Evolutionary conservation across 2,329 filamentous ascomycete genomes (phyloP), one percentile per base, ranked within the genome.

Genomic region (Aspergillus sp.): DNA sequence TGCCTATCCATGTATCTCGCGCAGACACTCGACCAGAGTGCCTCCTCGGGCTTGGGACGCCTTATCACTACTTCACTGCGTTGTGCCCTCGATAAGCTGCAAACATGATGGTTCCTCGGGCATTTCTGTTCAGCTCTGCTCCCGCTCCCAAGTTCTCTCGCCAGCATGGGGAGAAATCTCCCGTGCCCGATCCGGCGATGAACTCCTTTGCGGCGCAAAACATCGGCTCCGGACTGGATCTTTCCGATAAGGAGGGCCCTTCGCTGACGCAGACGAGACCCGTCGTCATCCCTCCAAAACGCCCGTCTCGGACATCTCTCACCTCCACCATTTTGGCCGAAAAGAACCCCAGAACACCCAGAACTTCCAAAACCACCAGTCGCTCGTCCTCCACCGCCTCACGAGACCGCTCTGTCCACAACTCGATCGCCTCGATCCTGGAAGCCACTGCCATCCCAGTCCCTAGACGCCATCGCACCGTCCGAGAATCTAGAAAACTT

Each of bases 371-470:
- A 59, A 62, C 49, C 63, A 65, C 9, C 63, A 63, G 3, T 67
- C 66, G 14, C 50, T 48, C 46, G 17, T 42, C 40, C 6, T 42
- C 40, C 7, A 42, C 53, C 11, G 62, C 62, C n/a, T 61, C 59
- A 40, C 53, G 56, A 70, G 58, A 70, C 66, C 53, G 75, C 70
- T 74, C 75, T 9, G 63, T 83, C 4, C 79, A 80, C 14, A 74
- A 78, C n/a, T 76, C 81, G 19, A 76, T 84, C 47, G 81, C 80
- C 22, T 81, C 80, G 9, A 69, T 86, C 50, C 69, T 86, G 32
- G 79, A 82, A 50, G 77, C 82, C 43, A 86, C 83, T 2, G 71
- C 80, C 2, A 85, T 86, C 45, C 82, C 82, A 3, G 76, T 77
- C 17, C 79, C 78, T 53, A 68, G 69, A 41, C 68, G 69, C 43